phyloP scores from a whole-genome alignment of 441 rosid genomes.

The Mallotus repandus region DNA sequence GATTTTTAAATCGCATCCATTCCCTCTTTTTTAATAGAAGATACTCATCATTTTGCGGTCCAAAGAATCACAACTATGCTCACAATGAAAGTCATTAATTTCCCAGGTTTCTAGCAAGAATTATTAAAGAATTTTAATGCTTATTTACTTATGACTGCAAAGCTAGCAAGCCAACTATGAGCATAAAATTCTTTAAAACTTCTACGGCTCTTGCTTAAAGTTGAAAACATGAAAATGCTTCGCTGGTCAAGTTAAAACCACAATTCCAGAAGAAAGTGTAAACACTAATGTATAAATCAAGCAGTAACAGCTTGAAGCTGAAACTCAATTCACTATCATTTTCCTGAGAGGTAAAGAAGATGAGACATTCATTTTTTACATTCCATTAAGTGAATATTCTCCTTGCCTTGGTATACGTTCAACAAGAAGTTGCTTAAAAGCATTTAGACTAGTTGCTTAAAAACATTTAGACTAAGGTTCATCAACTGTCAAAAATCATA shows the following conservation, averaged over 20 bases:
- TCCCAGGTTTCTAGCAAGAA: not conserved
- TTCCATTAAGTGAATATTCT: too few species aligned
- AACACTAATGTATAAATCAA: conserved; percentile 4
- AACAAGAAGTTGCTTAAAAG: not conserved
- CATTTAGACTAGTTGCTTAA: too few species aligned
- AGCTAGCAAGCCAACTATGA: not conserved
- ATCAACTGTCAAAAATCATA: too few species aligned
- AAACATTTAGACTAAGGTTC: not conserved
- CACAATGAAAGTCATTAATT: not conserved
- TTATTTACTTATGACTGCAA: not conserved
- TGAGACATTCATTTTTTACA: too few species aligned
- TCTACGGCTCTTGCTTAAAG: not conserved
- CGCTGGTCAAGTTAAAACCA: not conserved
- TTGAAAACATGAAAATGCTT: not conserved
- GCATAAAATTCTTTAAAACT: not conserved
- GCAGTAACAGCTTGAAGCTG: not conserved
- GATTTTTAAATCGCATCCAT: not conserved
- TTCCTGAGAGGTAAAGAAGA: not conserved
- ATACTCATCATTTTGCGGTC: not conserved
- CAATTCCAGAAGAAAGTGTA: not conserved
- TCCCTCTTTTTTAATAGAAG: not conserved
- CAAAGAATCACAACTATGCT: not conserved
- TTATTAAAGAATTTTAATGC: not conserved
- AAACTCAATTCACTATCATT: not conserved
- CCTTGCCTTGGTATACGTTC: too few species aligned